Evolutionary conservation across 108 stramenopile genomes (phyloP).

Genomic region (Nitzschia sp.): DNA sequence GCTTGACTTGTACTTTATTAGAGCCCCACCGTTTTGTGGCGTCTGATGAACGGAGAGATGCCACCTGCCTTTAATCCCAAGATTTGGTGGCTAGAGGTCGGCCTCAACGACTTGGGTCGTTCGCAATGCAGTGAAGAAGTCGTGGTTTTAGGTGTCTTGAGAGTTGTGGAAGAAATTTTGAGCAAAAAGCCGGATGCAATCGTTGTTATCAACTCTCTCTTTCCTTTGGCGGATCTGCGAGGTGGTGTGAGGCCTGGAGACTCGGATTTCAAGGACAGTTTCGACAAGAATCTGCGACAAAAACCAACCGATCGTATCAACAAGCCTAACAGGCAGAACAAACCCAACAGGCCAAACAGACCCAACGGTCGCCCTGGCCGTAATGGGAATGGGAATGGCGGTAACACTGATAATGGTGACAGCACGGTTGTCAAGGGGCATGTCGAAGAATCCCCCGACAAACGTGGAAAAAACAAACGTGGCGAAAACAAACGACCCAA

Average conservation of each 20-base stretch:
- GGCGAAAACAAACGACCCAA: background rate
- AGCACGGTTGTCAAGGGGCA: background rate
- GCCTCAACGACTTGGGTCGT: conserved; percentile 81
- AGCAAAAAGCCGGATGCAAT: conserved; percentile 62
- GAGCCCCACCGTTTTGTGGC: conserved; percentile 48
- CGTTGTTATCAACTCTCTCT: conserved; percentile 78
- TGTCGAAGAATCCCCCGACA: background rate
- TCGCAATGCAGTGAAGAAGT: conserved; percentile 85
- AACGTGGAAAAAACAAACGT: background rate
- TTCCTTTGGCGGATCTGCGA: conserved; percentile 69
- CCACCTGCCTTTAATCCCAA: conserved; percentile 74
- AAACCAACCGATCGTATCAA: background rate
- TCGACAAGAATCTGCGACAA: conserved; percentile 7
- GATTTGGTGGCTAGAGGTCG: conserved; percentile 82
- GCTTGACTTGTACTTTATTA: background rate
- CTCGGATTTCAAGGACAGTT: conserved; percentile 32
- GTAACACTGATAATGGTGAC: background rate
- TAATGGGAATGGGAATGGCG: background rate
- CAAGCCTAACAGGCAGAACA: background rate
- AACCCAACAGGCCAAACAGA: background rate
- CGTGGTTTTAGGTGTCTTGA: conserved; percentile 70
- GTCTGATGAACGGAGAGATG: conserved; percentile 54
- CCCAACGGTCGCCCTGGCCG: background rate
- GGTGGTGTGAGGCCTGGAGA: conserved; percentile 16
- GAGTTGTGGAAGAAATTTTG: conserved; percentile 79